Evolutionary conservation across 192 early-diverging fungal species (phyloP).

Genomic region (Linnemannia exigua): DNA sequence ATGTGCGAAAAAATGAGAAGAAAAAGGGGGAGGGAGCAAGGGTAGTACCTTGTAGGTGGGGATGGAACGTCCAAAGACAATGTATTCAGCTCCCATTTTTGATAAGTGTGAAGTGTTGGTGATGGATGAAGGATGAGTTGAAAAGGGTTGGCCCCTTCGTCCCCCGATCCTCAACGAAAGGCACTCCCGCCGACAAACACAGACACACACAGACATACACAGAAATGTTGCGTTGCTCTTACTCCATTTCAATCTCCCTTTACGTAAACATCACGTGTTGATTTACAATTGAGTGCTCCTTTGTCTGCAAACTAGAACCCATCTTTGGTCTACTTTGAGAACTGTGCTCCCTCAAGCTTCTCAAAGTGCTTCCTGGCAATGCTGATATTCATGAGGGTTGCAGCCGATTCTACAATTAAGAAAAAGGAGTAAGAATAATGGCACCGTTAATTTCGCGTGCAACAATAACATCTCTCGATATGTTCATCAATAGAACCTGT

Average conservation of each 20-base stretch:
- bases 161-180: background rate
- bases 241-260: background rate
- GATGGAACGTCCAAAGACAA: constrained; percentile 49
- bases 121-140: constrained; percentile 8
- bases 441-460: background rate
- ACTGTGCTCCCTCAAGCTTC: constrained; percentile 75
- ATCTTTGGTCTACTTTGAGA: constrained; percentile 45
- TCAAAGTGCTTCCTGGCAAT: constrained; percentile 88
- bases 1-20: background rate
- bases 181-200: background rate
- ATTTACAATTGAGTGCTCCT: background rate
- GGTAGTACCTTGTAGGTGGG: constrained; percentile 46
- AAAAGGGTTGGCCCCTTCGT: background rate
- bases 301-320: background rate
- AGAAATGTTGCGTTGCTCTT: background rate
- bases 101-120: background rate
- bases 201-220: background rate
- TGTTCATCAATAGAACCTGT: background rate
- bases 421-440: background rate
- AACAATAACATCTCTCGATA: background rate
- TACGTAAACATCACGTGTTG: background rate
- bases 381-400: constrained; percentile 84
- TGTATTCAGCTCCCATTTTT: constrained; percentile 50
- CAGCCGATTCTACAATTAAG: constrained; percentile 77
- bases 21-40: background rate